These are phyloP conservation scores for Sesbania bispinosa DNA, from an alignment of 306 rosid genomes.

Conservation along the genomic window DNA sequence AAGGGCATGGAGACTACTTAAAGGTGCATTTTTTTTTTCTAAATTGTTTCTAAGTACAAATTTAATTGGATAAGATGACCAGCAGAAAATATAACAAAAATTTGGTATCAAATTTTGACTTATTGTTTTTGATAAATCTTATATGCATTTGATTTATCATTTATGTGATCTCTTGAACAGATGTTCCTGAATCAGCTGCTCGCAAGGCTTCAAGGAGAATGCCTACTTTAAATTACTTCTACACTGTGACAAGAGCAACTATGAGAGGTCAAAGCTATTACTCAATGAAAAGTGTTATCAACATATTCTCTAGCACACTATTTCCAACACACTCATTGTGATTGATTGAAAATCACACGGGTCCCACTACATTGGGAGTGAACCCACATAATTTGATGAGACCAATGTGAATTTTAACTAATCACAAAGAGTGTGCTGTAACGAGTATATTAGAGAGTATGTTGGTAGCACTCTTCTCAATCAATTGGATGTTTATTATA, in stretches of 20 bases:
- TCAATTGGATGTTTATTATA: background rate
- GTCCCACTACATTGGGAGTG: too few relatives aligned
- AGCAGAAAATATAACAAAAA: background rate
- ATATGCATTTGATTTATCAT: background rate
- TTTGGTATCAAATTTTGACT: background rate
- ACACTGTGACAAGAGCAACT: conserved; percentile 64
- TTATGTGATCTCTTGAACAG: conserved; percentile 35
- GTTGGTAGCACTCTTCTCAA: too few relatives aligned
- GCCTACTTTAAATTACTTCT: conserved; percentile 53
- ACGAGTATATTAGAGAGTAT: too few relatives aligned
- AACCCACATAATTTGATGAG: too few relatives aligned
- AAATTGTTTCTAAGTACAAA: background rate
- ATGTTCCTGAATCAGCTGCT: conserved; percentile 64
- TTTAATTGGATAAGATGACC: background rate
- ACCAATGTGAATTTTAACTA: too few relatives aligned
- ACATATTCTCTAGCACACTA: too few relatives aligned
- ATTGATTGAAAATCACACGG: too few relatives aligned
- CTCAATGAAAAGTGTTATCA: too few relatives aligned
- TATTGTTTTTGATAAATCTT: background rate
- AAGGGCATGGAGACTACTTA: conserved; percentile 85
- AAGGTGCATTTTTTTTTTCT: conserved; percentile 44
- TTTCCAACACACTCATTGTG: too few relatives aligned
- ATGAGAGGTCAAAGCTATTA: conserved; percentile 74
- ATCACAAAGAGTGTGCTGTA: too few relatives aligned
- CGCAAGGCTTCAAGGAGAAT: conserved; percentile 74